These are phyloP conservation scores for Oryza meyeriana DNA, from an alignment of 176 grass and related monocot genomes.

Conservation along the genomic window DNA sequence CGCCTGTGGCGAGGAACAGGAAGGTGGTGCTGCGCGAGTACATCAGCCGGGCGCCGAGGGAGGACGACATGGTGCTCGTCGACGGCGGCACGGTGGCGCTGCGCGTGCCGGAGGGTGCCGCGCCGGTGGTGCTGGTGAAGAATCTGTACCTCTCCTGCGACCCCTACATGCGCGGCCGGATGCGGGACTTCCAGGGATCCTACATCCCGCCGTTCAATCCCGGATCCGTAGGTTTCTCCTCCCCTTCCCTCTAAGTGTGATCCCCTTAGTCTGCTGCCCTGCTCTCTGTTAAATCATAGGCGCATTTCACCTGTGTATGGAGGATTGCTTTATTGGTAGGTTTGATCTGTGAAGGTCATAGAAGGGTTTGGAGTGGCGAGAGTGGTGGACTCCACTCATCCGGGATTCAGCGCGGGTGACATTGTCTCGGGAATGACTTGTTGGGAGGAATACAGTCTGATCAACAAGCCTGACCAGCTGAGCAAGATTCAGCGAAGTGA, in stretches of 20 bases:
- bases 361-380: slow-evolving; percentile 66
- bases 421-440: slow-evolving; percentile 68
- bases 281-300: background rate
- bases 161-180: slow-evolving; percentile 78
- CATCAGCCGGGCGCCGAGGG: slow-evolving; percentile 61
- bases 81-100: slow-evolving; percentile 39
- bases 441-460: slow-evolving; percentile 87
- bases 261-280: background rate
- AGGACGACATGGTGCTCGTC: slow-evolving; percentile 74
- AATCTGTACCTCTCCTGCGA: slow-evolving; percentile 93
- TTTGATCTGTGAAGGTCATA: slow-evolving; percentile 37
- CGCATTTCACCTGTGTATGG: background rate
- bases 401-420: slow-evolving; percentile 55
- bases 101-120: slow-evolving; percentile 41
- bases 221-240: slow-evolving; percentile 41
- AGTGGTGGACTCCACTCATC: slow-evolving; percentile 65
- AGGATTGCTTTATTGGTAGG: background rate
- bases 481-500: slow-evolving; percentile 54
- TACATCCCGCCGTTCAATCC: slow-evolving; percentile 83
- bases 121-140: slow-evolving; percentile 54
- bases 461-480: slow-evolving; percentile 51
- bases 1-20: slow-evolving; percentile 53
- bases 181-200: slow-evolving; percentile 53
- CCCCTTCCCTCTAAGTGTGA: background rate
- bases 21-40: slow-evolving; percentile 68